Evolutionary conservation across 495 filamentous ascomycete species (phyloP).

Genomic region (Neurospora intermedia): DNA sequence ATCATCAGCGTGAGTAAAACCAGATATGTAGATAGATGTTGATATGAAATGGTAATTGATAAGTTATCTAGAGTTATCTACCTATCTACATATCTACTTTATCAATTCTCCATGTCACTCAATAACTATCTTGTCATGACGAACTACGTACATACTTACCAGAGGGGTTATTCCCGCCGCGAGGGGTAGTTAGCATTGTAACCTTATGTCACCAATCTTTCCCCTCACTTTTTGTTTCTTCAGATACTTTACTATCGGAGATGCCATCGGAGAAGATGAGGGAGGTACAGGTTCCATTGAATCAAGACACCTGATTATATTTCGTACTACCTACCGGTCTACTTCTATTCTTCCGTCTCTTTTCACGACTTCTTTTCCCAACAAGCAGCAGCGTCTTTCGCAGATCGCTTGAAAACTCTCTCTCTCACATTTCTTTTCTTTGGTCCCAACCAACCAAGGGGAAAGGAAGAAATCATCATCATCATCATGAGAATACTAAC

Average conservation of each 20-base stretch:
- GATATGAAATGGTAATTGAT: background rate
- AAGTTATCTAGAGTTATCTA: background rate
- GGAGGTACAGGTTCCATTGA: background rate
- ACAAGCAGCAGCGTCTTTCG: background rate
- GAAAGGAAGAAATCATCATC: too few species aligned
- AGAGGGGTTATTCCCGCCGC: background rate
- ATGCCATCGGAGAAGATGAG: background rate
- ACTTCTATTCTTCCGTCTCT: background rate
- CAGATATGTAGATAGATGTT: background rate
- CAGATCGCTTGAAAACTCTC: background rate
- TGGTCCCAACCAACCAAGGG: background rate
- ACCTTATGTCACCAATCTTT: background rate
- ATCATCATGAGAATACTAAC: background rate
- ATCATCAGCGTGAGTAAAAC: background rate
- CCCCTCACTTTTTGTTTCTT: background rate
- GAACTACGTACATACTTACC: background rate
- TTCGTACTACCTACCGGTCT: background rate
- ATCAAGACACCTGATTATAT: background rate
- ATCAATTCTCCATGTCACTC: background rate
- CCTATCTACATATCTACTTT: too few species aligned
- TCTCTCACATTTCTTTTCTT: background rate
- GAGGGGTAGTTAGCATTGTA: background rate
- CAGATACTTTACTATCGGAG: background rate
- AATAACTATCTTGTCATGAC: background rate
- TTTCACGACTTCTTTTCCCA: background rate